Evolutionary conservation across 441 rosid species (phyloP).

Genomic region (Pelargonium fulgidum): DNA sequence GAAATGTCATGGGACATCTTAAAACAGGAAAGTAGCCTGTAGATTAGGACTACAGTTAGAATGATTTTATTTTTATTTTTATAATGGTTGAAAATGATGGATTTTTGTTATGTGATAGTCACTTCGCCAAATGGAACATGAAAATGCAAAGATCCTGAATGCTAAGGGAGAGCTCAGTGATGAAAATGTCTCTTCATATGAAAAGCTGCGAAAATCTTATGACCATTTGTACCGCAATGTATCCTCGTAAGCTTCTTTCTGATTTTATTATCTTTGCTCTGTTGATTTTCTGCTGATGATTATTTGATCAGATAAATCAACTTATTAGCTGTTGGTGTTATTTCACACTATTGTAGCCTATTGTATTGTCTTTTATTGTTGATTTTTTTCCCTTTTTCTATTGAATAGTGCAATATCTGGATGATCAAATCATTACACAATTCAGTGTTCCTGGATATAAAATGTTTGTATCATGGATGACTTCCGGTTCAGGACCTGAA

Average conservation of each 20-base stretch:
- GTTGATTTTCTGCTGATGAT: slow-evolving; percentile 11
- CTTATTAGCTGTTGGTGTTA: neutral
- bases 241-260: slow-evolving; percentile 68
- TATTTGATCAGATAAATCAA: neutral
- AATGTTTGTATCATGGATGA: slow-evolving; percentile 1
- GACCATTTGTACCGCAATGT: slow-evolving; percentile 89
- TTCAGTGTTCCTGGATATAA: neutral
- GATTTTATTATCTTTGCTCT: slow-evolving; percentile 19
- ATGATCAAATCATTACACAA: neutral
- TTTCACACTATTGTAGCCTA: neutral
- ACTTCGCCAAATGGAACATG: slow-evolving; percentile 97
- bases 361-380: neutral
- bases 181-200: slow-evolving; percentile 81
- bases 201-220: slow-evolving; percentile 91
- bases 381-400: neutral
- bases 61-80: slow-evolving; percentile 9
- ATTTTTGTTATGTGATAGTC: slow-evolving; percentile 35
- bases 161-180: slow-evolving; percentile 98
- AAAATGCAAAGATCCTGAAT: slow-evolving; percentile 82
- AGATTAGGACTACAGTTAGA: neutral
- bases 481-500: neutral
- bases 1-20: neutral
- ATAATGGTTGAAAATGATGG: slow-evolving; percentile 7
- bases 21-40: neutral
- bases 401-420: neutral